Base-by-base conservation (phyloP, 352 stramenopile genomes). In the Pythium pyrilobum region DNA sequence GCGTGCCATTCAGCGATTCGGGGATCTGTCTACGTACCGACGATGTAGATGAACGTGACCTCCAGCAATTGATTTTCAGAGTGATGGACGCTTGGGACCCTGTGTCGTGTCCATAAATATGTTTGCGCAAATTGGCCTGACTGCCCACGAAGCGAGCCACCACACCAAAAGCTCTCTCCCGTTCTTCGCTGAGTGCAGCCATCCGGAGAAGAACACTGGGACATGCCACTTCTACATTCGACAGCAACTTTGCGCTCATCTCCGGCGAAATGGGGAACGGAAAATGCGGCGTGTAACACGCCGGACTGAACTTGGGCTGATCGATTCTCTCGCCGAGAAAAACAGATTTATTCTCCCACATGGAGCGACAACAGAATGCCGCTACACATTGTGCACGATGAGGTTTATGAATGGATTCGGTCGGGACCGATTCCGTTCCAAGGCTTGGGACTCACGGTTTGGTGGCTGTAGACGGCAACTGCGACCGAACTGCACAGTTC, bases 41-140 rank as follows among this genome's bases (percentile, higher is more conserved):
- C 47, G 47, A 53, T 63, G 56, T 63, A 63, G 56, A 63, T 63
- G 56, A 62, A 57, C 34, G 43, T 31, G n/a, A 52, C 47, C 50
- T 52, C 13, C 42, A 23, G 10, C 37, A 63, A 21, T 46, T 3
- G 32, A 63, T 63, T 23, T 20, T 31, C 25, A 32, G 27, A 48
- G 32, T 24, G 18, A 23, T 11, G 27, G 37, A 48, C 38, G 52
- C 15, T 40, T 24, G 21, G 13, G 16, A 16, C 39, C n/a, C 20
- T 27, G n/a, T 31, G 13, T 25, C 16, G 25, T 37, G 20, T 29
- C 34, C 47, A 4, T 25, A 45, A 23, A 37, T 33, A 9, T 57
- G 56, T 63, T 63, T 63, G 56, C 56, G 56, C 56, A 63, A 63
- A 49, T 56, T n/a, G 3, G 33, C 10, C 16, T 21, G 28, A 51